phyloP scores from a whole-genome alignment of 139 green algal species.

The Micromonas commoda region DNA sequence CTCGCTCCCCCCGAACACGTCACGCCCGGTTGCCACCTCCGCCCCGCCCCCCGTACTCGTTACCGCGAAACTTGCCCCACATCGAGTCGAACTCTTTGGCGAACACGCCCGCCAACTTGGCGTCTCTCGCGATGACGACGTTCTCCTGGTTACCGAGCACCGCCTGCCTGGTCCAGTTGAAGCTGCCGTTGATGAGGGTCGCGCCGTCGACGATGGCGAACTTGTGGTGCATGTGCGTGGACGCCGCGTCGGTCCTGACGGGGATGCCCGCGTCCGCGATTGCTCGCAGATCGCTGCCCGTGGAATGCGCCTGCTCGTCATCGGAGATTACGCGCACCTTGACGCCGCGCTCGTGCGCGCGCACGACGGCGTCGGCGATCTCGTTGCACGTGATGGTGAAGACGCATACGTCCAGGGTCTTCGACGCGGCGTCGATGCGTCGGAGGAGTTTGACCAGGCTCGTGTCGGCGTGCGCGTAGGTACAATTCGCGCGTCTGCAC shows the following conservation, averaged over 20 bases:
- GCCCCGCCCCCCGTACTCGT: too few relatives aligned
- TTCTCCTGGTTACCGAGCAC: conserved; percentile 35
- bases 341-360: conserved; percentile 43
- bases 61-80: conserved; percentile 31
- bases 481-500: not conserved
- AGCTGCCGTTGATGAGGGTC: conserved; percentile 30
- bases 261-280: not conserved
- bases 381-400: conserved; percentile 62
- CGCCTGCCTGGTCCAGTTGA: conserved; percentile 34
- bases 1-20: too few relatives aligned
- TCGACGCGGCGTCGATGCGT: conserved; percentile 3
- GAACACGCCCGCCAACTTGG: not conserved
- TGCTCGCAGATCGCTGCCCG: not conserved
- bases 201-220: conserved; percentile 24
- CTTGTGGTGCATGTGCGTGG: conserved; percentile 35
- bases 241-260: conserved; percentile 10
- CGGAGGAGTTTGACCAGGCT: not conserved
- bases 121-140: conserved; percentile 26
- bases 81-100: conserved; percentile 23
- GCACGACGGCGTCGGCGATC: conserved; percentile 45
- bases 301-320: conserved; percentile 45
- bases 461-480: not conserved
- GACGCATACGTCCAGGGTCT: conserved; percentile 47
- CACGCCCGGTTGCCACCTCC: too few relatives aligned
- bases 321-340: conserved; percentile 54